Conservation (phyloP, 2,329 filamentous ascomycete genomes). For the Colletotrichum falcatum region DNA sequence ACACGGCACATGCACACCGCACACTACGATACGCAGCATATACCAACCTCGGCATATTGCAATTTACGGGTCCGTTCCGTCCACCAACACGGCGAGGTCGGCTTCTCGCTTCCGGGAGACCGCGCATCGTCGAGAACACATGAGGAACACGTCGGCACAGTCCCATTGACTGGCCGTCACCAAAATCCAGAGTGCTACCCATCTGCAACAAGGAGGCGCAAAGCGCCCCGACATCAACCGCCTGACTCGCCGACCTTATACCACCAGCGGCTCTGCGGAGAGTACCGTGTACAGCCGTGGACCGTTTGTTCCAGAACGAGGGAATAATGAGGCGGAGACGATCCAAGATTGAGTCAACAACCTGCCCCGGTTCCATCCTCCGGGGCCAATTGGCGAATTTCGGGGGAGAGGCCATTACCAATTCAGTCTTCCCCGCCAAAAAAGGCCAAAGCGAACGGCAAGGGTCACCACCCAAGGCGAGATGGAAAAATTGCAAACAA, state of each 20-base stretch:
- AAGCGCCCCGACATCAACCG: constrained; percentile 18
- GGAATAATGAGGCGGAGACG: constrained; percentile 33
- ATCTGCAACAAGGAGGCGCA: constrained; percentile 8
- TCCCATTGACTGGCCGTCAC: constrained; percentile 20
- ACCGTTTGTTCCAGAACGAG: constrained; percentile 33
- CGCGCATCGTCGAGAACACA: background rate
- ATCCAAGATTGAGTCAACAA: constrained; percentile 18
- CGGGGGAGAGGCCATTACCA: constrained; percentile 14
- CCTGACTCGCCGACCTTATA: constrained; percentile 37
- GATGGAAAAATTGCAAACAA: constrained; percentile 16
- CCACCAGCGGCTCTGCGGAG: constrained; percentile 3
- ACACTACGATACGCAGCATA: too few relatives aligned
- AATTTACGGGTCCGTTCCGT: background rate
- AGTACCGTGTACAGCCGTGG: background rate
- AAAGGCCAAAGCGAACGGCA: constrained; percentile 28
- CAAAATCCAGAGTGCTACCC: constrained; percentile 3
- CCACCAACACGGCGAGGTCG: constrained; percentile 14
- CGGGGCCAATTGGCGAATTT: constrained; percentile 9
- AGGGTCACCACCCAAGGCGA: constrained; percentile 17
- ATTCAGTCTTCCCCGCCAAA: constrained; percentile 15
- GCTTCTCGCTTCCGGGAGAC: background rate
- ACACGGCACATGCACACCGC: too few relatives aligned
- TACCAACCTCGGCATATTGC: background rate
- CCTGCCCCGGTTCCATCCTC: constrained; percentile 16
- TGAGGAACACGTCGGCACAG: constrained; percentile 4